Evolutionary conservation across 225 moss, liverwort and hornwort species (phyloP), one percentile per base, ranked within the genome.

Genomic region (Sphagnum contortum): DNA sequence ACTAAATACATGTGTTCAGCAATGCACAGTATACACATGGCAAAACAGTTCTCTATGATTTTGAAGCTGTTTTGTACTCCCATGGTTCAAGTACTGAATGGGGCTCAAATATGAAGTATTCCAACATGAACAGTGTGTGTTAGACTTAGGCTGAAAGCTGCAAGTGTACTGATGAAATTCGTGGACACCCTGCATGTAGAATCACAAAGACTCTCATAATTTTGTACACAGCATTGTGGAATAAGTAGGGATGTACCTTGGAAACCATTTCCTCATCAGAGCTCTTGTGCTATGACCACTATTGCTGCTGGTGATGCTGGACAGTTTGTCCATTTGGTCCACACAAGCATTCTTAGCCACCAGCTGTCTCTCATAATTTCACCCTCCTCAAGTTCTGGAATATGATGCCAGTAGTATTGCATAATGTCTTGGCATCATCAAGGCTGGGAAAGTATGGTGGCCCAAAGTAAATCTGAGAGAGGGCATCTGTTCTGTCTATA

Each of bases 401-500:
- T 66, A 5, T 85, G 72, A 5, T 85, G 89, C 87, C 87, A 92
- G 8, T 56, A 87, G 65, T 81, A 80, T 3, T 89, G 89, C 3
- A 89, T 59, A 92, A 89, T 3, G 92, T 92, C 71, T 85, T 77
- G 3, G 92, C 92, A 0, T 89, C 92, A 51, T 92, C 92, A 13
- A 92, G 76, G 64, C 92, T 92, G 0, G 89, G 92, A 44, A 89
- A 92, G 57, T 92, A 92, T 0, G 92, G 85, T 8, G 92, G 92
- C 64, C 89, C 92, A 60, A 87, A 92, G 78, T 92, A 92, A 3
- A 92, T 85, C 46, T 87, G 87, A 46, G 79, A 74, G 5, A 92
- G 75, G 4, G 81, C 89, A 8, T 92, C 89, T 0, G 79, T 80
- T 83, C 74, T 2, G 76, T 56, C 63, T 76, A 78, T 50, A 71